Conservation (phyloP, 225 moss, liverwort and hornwort genomes). For the Sphagnum tenellum region DNA sequence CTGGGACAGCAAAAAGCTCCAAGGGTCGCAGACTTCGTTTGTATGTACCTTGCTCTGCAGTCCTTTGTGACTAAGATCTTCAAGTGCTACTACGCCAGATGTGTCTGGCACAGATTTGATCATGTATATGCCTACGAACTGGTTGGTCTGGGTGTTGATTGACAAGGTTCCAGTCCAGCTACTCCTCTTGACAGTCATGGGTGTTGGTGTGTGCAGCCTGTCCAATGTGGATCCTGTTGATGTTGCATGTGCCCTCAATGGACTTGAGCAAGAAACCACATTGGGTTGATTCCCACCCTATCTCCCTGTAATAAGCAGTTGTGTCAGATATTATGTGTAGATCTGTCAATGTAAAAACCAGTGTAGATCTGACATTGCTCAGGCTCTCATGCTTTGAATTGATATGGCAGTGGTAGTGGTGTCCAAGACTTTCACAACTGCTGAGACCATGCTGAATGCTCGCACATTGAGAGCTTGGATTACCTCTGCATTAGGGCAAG, state of each 20-base stretch:
- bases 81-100: no score
- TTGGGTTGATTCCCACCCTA: slow-evolving; percentile 38
- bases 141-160: not conserved
- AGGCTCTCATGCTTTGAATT: no score
- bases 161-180: not conserved
- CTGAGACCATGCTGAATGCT: slow-evolving; percentile 65
- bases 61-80: no score
- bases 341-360: no score
- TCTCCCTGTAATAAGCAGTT: no score
- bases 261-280: slow-evolving; percentile 73
- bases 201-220: slow-evolving; percentile 45
- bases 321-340: no score
- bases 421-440: slow-evolving; percentile 60
- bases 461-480: slow-evolving; percentile 59
- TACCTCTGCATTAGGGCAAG: slow-evolving; percentile 49
- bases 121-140: not conserved
- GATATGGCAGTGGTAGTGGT: slow-evolving; percentile 39
- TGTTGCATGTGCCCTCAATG: slow-evolving; percentile 72
- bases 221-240: slow-evolving; percentile 98
- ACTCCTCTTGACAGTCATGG: not conserved
- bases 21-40: slow-evolving; percentile 90
- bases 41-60: slow-evolving; percentile 26
- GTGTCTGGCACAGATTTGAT: no score
- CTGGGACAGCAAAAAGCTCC: slow-evolving; percentile 61
- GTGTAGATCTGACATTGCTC: no score